Base-by-base conservation (phyloP, 148 eudicot genomes). In the Vaccinium corymbosum region DNA sequence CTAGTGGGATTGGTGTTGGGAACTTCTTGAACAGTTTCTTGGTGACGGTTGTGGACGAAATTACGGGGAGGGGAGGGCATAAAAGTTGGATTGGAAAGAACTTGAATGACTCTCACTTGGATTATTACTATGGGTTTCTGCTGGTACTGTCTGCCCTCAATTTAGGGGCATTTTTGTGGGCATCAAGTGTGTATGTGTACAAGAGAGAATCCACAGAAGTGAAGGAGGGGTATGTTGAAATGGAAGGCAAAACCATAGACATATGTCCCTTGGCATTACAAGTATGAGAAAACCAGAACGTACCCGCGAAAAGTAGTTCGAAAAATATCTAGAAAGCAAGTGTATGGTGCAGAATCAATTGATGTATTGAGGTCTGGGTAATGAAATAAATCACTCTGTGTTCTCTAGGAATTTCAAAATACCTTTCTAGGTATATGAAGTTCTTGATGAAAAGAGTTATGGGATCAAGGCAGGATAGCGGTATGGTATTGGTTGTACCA, bases 51-150 rank as follows among this genome's bases (percentile, higher is more conserved):
- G 94, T 95, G 8, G 94, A 92, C 82, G 86, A 88, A 71, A 56
- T 89, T 25, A 92, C 94, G 1, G 90, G 91, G 75, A 90, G 85
- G 48, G 78, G 86, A 76, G 98, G 93, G 49, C 82, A 89, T 5
- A 91, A 91, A 86, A 91, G 94, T 75, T 95, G 98, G 98, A 94
- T 95, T 50, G 98, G 98, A 29, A 90, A 89, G 55, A 91, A 95
- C 84, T 85, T 95, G 90, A 95, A 95, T 85, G 94, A 94, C 72
- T 92, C 94, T 32, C 97, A 90, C 78, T 89, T 95, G 89, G 95
- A 95, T 73, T 94, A 93, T 71, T 95, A 92, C 71, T 95, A 95
- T 87, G 93, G 93, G 59, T 94, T 95, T 80, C 89, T 95, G 66
- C 57, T 92, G 76, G 84, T 88, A 8, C 75, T 95, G n/a, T 92